These are phyloP conservation scores for Plasmodium billcollinsi DNA, from an alignment of 169 alveolate species.

Conservation along the genomic window DNA sequence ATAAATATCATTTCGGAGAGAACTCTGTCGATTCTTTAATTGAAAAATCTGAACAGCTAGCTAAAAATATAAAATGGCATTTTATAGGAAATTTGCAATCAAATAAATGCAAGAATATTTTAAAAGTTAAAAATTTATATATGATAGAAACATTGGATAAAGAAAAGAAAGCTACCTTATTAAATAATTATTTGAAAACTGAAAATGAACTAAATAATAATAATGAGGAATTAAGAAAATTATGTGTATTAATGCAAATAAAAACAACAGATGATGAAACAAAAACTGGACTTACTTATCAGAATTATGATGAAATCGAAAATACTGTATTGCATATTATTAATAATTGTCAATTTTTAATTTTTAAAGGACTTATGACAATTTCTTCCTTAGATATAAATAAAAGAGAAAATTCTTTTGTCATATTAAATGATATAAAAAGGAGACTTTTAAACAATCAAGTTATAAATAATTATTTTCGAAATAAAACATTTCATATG, in stretches of 20 bases:
- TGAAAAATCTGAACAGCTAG: conserved; percentile 89
- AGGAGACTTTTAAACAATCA: conserved; percentile 78
- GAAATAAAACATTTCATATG: conserved; percentile 80
- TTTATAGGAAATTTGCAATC: conserved; percentile 96
- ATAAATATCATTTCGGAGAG: conserved; percentile 92
- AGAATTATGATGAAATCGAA: conserved; percentile 78
- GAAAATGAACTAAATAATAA: conserved; percentile 19
- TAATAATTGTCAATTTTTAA: conserved; percentile 84
- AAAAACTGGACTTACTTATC: conserved; percentile 89
- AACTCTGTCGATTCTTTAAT: conserved; percentile 93
- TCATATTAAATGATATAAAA: conserved; percentile 83
- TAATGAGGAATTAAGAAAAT: conserved; percentile 39
- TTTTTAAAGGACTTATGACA: conserved; percentile 95
- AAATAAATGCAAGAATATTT: conserved; percentile 91
- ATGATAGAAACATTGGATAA: conserved; percentile 93
- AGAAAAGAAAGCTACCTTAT: conserved; percentile 87
- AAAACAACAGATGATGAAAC: conserved; percentile 91
- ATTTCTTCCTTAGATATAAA: conserved; percentile 87
- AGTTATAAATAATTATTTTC: conserved; percentile 74
- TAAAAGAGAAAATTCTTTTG: conserved; percentile 74
- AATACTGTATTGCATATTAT: conserved; percentile 84
- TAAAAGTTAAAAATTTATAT: conserved; percentile 87
- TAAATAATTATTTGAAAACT: conserved; percentile 81
- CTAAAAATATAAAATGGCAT: conserved; percentile 94
- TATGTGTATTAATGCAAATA: conserved; percentile 87